Conservation (phyloP, 345 rosid genomes). For the Linum trigynum region DNA sequence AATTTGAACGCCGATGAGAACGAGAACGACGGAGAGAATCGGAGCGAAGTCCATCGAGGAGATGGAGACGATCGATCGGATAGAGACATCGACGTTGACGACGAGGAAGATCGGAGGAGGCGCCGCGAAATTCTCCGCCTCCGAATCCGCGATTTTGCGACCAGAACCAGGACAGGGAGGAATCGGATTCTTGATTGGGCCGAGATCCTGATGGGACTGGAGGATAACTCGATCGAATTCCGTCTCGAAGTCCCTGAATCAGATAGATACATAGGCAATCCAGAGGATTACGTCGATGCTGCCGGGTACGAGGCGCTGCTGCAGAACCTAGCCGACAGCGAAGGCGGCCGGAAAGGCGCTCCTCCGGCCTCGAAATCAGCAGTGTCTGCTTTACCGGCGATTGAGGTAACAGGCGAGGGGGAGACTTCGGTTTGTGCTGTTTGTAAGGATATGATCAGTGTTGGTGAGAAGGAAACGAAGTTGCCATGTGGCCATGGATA, state of each 20-base stretch:
- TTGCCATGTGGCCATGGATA: slow-evolving; percentile 60
- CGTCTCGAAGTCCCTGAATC: slow-evolving; percentile 44
- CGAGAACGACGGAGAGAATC: slow-evolving; percentile 18
- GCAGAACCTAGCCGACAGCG: slow-evolving; percentile 59
- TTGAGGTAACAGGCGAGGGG: slow-evolving; percentile 25
- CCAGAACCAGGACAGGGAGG: slow-evolving; percentile 47
- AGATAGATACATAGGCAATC: slow-evolving; percentile 42
- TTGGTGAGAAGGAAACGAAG: slow-evolving; percentile 46
- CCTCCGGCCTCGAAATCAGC: slow-evolving; percentile 54
- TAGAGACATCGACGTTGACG: slow-evolving; percentile 18
- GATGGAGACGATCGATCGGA: slow-evolving; percentile 10
- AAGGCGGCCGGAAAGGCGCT: slow-evolving; percentile 57
- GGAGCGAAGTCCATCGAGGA: slow-evolving; percentile 16
- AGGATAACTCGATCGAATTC: slow-evolving; percentile 56
- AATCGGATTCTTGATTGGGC: slow-evolving; percentile 68
- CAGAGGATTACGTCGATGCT: slow-evolving; percentile 51
- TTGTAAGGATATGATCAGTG: slow-evolving; percentile 47
- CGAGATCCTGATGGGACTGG: slow-evolving; percentile 59
- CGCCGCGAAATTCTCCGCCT: slow-evolving; percentile 34
- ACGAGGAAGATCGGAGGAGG: slow-evolving; percentile 39
- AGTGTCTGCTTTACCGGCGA: slow-evolving; percentile 30
- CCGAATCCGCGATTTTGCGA: slow-evolving; percentile 39
- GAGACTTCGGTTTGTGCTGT: slow-evolving; percentile 39
- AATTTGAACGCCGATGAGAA: slow-evolving; percentile 14
- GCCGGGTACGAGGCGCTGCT: slow-evolving; percentile 59